phyloP scores from a whole-genome alignment of 2,329 filamentous ascomycete genomes.

The Fusarium brachygibbosum region DNA sequence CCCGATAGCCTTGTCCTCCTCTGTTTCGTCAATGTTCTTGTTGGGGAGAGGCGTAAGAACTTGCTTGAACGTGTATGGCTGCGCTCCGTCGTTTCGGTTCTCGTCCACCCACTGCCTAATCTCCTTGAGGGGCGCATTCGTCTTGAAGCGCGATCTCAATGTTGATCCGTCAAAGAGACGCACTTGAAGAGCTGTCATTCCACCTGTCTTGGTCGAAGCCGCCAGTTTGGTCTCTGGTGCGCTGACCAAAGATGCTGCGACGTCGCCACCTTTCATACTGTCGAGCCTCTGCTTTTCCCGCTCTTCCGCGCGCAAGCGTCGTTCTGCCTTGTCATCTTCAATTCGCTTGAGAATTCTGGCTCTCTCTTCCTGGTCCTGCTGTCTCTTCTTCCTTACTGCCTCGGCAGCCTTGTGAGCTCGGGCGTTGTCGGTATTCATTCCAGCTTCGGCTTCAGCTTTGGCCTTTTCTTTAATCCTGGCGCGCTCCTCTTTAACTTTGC shows the following conservation, averaged over 20 bases:
- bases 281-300: slow-evolving; percentile 59
- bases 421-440: slow-evolving; percentile 50
- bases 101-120: slow-evolving; percentile 84
- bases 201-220: slow-evolving; percentile 47
- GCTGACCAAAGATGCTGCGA: slow-evolving; percentile 50
- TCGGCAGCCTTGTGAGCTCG: slow-evolving; percentile 63
- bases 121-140: slow-evolving; percentile 72
- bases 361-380: slow-evolving; percentile 76
- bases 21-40: slow-evolving; percentile 77
- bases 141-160: slow-evolving; percentile 78
- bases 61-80: slow-evolving; percentile 86
- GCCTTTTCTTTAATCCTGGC: slow-evolving; percentile 63
- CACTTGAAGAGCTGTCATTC: slow-evolving; percentile 74
- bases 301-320: slow-evolving; percentile 68
- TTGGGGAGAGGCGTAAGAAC: slow-evolving; percentile 84
- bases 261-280: slow-evolving; percentile 49
- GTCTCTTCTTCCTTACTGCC: slow-evolving; percentile 72
- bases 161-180: slow-evolving; percentile 87
- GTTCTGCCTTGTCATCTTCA: slow-evolving; percentile 79
- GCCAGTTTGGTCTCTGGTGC: slow-evolving; percentile 53
- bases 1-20: slow-evolving; percentile 77
- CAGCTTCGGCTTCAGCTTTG: slow-evolving; percentile 57
- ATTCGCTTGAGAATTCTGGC: slow-evolving; percentile 80
- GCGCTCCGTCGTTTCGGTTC: slow-evolving; percentile 66
- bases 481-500: slow-evolving; percentile 64